Evolutionary conservation across 441 rosid genomes (phyloP), one percentile per base, ranked within the genome.

Genomic region (Erodium moschatum): DNA sequence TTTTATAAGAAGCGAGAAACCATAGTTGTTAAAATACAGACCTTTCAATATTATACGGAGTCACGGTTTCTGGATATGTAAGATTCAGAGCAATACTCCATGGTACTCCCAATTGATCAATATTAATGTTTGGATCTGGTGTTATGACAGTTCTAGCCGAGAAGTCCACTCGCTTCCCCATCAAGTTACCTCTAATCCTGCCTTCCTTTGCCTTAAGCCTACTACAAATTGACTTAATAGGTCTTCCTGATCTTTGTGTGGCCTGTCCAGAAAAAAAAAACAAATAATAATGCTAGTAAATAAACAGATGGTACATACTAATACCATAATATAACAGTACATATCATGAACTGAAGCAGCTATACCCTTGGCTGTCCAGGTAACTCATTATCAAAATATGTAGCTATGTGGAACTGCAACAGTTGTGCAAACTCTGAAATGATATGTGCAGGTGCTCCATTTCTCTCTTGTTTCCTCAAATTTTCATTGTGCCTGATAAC

Each of bases 131-230:
- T 61, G 97, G 99, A 78, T 95, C 99, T 13, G 97, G 99, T 24
- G 99, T 95, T 66, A 91, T 95, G 75, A 91, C 96, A 16, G 97
- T 95, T 70, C 96, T 87, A 29, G 97, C 97, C 1, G 97, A 95
- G 79, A 95, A 90, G 79, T 95, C 96, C n/a, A 95, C 97, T n/a
- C 97, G 84, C 72, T 94, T 95, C 8, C 99, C 99, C 99, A 95
- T 91, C 83, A 95, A 76, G 70, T 95, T 95, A 50, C 99, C 99
- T 77, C 99, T 86, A 78, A 95, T 90, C 48, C 97, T 84, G 66
- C 99, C 97, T 78, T 95, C 97, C 81, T 95, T 95, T 19, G 97
- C 99, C 86, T 95, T 95, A 70, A 95, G 95, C 78, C 99, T 84
- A 74, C 97, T 95, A 74, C 99, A 91, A 40, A 95, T 91, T 5